phyloP scores from a whole-genome alignment of 2,329 filamentous ascomycete genomes.

The Microdochium paspali region DNA sequence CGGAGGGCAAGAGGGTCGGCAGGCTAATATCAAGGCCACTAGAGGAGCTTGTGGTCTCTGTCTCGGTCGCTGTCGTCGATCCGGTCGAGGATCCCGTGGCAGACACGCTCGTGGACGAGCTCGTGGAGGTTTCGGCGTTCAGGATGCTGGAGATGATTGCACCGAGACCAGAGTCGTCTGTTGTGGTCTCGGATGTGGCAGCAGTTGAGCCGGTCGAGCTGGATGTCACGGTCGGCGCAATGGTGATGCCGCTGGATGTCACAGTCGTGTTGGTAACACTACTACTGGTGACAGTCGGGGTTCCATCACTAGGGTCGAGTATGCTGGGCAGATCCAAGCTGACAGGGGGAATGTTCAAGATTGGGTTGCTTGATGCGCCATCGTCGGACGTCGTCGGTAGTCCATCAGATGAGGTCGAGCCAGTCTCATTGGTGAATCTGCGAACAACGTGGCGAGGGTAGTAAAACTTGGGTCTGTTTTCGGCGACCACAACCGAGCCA shows the following conservation, averaged over 20 bases:
- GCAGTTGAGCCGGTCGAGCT: conserved; percentile 5
- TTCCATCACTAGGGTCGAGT: neutral
- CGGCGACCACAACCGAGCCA: conserved; percentile 24
- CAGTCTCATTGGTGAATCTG: conserved; percentile 22
- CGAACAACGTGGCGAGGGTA: conserved; percentile 32
- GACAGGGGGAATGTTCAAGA: neutral
- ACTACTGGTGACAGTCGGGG: neutral
- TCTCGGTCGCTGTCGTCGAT: conserved; percentile 5
- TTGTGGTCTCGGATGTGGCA: neutral
- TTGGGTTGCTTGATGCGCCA: neutral
- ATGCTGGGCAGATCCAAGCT: neutral
- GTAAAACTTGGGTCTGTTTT: conserved; percentile 29
- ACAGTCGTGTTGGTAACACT: neutral
- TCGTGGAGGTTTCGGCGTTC: neutral
- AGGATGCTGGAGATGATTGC: neutral
- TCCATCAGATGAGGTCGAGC: conserved; percentile 12
- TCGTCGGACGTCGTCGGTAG: conserved; percentile 10
- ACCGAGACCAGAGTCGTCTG: neutral
- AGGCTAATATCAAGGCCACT: neutral
- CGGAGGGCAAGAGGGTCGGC: neutral
- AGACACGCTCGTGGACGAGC: conserved; percentile 2
- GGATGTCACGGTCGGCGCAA: neutral
- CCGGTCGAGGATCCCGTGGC: no score
- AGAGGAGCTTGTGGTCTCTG: conserved; percentile 1
- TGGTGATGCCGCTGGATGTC: neutral